Conservation (phyloP, 2,329 filamentous ascomycete genomes). For the Aspergillus sp. region DNA sequence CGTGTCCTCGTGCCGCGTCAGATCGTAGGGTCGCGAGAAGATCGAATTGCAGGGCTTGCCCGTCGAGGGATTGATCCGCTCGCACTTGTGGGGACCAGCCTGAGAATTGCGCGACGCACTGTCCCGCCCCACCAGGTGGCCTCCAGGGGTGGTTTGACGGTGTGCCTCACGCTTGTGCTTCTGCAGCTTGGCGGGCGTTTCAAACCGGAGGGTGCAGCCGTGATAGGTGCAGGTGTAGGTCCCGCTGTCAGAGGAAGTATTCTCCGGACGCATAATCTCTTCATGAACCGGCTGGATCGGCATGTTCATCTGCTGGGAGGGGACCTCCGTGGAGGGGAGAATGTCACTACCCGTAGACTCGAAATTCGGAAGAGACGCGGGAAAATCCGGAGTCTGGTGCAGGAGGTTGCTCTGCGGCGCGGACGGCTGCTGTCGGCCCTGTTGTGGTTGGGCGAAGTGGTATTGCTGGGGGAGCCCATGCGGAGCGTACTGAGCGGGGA, state of each 20-base stretch:
- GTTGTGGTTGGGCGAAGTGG: slow-evolving; percentile 35
- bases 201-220: slow-evolving; percentile 83
- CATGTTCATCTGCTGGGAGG: slow-evolving; percentile 34
- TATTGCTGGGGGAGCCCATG: slow-evolving; percentile 53
- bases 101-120: slow-evolving; percentile 71
- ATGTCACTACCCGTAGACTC: slow-evolving; percentile 60
- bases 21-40: slow-evolving; percentile 93
- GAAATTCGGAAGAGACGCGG: slow-evolving; percentile 59
- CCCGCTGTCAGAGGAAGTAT: slow-evolving; percentile 72
- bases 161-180: slow-evolving; percentile 96
- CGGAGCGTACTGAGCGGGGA: slow-evolving; percentile 40
- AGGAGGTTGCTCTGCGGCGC: slow-evolving; percentile 32
- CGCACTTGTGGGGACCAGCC: slow-evolving; percentile 88
- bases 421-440: slow-evolving; percentile 23
- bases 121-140: slow-evolving; percentile 42
- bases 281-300: slow-evolving; percentile 34
- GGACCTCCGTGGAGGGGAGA: slow-evolving; percentile 30
- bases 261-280: slow-evolving; percentile 55
- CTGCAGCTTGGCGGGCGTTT: slow-evolving; percentile 80
- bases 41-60: slow-evolving; percentile 92
- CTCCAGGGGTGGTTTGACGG: slow-evolving; percentile 64
- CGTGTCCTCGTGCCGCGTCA: slow-evolving; percentile 94
- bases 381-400: slow-evolving; percentile 56
- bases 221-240: slow-evolving; percentile 97
- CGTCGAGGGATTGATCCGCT: slow-evolving; percentile 89